Base-by-base conservation (phyloP, 805 yeast genomes). In the Saccharomycopsis sp. region DNA sequence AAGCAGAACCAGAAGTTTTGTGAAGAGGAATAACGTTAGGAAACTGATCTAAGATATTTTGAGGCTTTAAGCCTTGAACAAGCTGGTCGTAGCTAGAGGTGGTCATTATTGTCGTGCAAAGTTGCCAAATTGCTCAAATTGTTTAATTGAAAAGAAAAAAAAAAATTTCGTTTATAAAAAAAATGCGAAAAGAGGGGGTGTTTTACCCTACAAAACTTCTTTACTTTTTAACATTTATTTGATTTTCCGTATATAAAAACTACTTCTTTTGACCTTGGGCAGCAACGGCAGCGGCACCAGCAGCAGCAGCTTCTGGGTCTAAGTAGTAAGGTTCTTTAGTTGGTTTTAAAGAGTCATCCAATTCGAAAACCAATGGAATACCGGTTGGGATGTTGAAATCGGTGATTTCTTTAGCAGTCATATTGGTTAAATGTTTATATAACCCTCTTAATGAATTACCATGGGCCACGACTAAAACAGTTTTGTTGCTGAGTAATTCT, bases 271-370 rank as follows among this genome's bases (percentile, higher is more conserved):
- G 71, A 64, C 97, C 97, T 72, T 88, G 97, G 57, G 85, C 85
- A 57, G 96, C 97, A 56, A 88, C 97, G 47, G 96, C 96, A 60
- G 96, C 96, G 52, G 96, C 97, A 74, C 97, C 97, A 42, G 96
- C 96, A 51, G 88, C 95, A 59, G 97, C 97, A 59, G 96, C 97
- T 72, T 86, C 96, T 58, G 97, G 97, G 70, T 88, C 97, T 68
- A 88, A 80, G 79, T 88, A 88, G 76, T 88, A 86, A 55, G 94
- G 78, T 54, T 86, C 82, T 79, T 87, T 87, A 61, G 79, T 70
- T 68, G 96, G 96, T 68, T 76, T 76, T 68, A 88, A 77, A 58
- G 74, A 60, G 40, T 73, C 81, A 63, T 88, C 96, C 60, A 88
- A 78, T 70, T 89, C 96, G 70, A 83, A 89, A 49, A 89, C 96